Conservation (phyloP, 2,329 filamentous ascomycete species). For the Curvularia sp. region DNA sequence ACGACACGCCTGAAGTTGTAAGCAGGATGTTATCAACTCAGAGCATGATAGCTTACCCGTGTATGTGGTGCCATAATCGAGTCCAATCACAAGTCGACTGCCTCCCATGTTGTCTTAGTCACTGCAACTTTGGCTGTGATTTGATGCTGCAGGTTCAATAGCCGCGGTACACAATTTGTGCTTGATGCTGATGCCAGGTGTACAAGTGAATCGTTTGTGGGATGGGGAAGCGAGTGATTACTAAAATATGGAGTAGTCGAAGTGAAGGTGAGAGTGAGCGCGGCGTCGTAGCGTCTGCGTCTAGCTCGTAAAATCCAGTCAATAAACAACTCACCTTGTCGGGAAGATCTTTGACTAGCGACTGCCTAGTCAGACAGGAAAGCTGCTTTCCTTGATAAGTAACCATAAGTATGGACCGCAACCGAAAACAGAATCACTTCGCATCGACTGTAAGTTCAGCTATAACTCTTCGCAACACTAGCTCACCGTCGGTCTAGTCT, state of each 20-base stretch:
- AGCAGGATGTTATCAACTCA: neutral
- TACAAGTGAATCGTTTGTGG: neutral
- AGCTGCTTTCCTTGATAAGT: neutral
- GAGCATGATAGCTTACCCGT: constrained; percentile 21
- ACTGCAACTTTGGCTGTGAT: neutral
- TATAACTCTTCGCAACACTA: too few species aligned
- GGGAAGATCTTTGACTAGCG: neutral
- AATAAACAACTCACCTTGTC: neutral
- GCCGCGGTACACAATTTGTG: neutral
- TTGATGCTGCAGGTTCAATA: neutral
- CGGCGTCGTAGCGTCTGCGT: neutral
- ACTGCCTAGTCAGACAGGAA: too few species aligned
- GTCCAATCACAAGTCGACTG: constrained; percentile 20
- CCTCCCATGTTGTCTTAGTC: neutral
- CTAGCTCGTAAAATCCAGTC: neutral
- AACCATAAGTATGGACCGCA: neutral
- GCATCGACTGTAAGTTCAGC: neutral
- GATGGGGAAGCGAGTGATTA: neutral
- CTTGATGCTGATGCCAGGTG: neutral
- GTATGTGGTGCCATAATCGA: constrained; percentile 37
- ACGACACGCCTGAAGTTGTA: constrained; percentile 35
- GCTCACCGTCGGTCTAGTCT: neutral
- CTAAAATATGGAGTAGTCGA: neutral
- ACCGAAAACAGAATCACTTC: neutral
- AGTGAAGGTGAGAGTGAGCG: neutral